Evolutionary conservation across 1,284 basidiomycete species (phyloP).

Genomic region (Cutaneotrichosporon mucoides): DNA sequence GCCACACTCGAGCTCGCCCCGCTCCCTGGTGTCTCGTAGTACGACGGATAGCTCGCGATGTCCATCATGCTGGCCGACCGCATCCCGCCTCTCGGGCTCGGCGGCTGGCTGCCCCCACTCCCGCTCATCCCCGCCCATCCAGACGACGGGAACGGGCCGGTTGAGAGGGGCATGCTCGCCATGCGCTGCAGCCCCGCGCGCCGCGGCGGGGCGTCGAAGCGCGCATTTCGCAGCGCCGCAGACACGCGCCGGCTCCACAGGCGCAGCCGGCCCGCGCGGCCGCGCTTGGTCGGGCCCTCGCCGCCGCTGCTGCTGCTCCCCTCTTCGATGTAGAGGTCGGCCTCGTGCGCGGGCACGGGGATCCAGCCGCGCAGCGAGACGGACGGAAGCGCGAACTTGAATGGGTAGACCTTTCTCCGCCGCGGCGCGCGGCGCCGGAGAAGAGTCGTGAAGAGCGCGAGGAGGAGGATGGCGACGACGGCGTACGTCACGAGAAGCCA

Average conservation of each 20-base stretch:
- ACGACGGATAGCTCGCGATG: not conserved
- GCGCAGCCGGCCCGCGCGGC: constrained; percentile 4
- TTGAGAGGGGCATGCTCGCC: constrained; percentile 9
- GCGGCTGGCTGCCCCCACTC: constrained; percentile 8
- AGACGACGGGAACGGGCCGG: not conserved
- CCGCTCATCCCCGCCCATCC: not conserved
- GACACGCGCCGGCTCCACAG: constrained; percentile 10
- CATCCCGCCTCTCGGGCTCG: constrained; percentile 1
- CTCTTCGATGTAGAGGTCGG: constrained; percentile 2
- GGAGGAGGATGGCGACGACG: constrained; percentile 17
- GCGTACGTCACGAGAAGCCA: not conserved
- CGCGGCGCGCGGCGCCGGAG: not conserved
- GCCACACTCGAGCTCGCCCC: not conserved
- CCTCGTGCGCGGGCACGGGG: not conserved
- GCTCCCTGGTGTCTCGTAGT: constrained; percentile 1
- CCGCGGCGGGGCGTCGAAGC: not conserved
- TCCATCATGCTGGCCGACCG: constrained; percentile 9
- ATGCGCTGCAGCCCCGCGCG: not conserved
- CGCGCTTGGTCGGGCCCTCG: constrained; percentile 8
- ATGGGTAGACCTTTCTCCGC: not conserved
- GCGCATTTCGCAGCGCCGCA: constrained; percentile 1
- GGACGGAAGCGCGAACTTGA: not conserved
- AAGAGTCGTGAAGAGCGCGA: constrained; percentile 10
- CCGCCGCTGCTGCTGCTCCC: not conserved
- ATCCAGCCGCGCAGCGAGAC: not conserved